Evolutionary conservation across 2,329 filamentous ascomycete genomes (phyloP), one percentile per base, ranked within the genome.

Genomic region (Hypocrella siamensis): DNA sequence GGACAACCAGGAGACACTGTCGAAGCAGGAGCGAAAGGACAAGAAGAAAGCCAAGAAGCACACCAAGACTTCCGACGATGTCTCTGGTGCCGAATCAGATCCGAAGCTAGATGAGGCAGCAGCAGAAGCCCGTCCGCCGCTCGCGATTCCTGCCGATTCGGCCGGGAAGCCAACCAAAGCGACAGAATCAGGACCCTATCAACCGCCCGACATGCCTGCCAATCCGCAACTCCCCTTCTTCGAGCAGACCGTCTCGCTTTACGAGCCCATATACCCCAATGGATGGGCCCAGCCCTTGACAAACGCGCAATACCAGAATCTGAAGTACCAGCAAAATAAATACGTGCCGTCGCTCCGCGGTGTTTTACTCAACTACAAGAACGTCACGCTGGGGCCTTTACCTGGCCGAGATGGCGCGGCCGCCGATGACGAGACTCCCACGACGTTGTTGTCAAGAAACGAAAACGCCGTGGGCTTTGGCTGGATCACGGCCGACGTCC

Each of bases 381-480:
- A 85, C 41, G 68, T 79, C 4, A 61, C 71, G 25, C 55, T 90
- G 5, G 71, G 73, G 2, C 70, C 77, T 38, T 49, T 56, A 4
- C 68, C 77, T 1, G 67, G 65, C 22, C 60, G 63, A 26, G 47
- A 50, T 7, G 57, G 58, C 24, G 58, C 59, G 16, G 63, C 65
- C 2, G 50, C 58, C 5, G 60, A 63, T 12, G 63, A 73, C 35
- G 48, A 62, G 22, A 60, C 60, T 16, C 54, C 58, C 0, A 56
- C 66, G 17, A 51, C 60, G 11, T 49, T 65, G 37, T 49, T 64
- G 30, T 69, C 69, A 5, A 58, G 81, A 26, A 75, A 82, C 55
- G 90, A 96, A 56, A 92, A 86, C 48, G 83, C 80, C 6, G 82
- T 84, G 17, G 78, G 77, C 16, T 94, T 81, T 48, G 72, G 82